Evolutionary conservation across 202 grass and related monocot genomes (phyloP), one percentile per base, ranked within the genome.

Genomic region (Carex arenaria): DNA sequence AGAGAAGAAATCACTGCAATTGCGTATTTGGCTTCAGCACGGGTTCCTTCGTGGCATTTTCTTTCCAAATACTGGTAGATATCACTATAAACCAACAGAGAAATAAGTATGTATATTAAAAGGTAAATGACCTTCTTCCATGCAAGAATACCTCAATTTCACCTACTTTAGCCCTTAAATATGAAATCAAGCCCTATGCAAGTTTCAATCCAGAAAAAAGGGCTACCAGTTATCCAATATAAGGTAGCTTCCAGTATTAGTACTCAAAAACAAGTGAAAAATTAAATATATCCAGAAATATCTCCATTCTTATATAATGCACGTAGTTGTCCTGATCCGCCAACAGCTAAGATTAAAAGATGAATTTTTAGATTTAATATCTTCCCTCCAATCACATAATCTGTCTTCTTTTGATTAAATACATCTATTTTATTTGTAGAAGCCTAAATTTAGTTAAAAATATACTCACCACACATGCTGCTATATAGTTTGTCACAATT

Each of bases 41-140:
- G 92, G 40, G 91, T 95, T 87, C 95, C 95, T 84, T 93, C 91
- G 75, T 95, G 87, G 81, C 95, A 98, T 79, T 89, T 98, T 71
- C 77, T 72, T 82, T 98, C 95, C 89, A 95, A 82, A 86, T 95
- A 84, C 59, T 78, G 83, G 83, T 98, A 98, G 53, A 95, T 83
- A 68, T 83, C 80, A 82, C 87, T 93, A 74, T 78, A 81, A 83
- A 79, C 13, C 63, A 84, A 51, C 68, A 86, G 56, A 78, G 34
- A 14, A 65, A 85, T 18, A 26, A 26, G 26, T 18, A 61, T 15
- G 34, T 22, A 64, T 53, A 28, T 54, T 8, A 30, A n/a, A 32
- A 75, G 42, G 12, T 57, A 74, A 57, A 60, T 12, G 7, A 47
- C 20, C 4, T 34, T 63, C 19, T 60, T 47, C 23, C 57, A 54